A percentile compares a stretch with the other conserved stretches of the same genome.
Evolutionary conservation across 1,284 basidiomycete species (phyloP).

Genomic region (Sanguinoderma infundibulare): DNA sequence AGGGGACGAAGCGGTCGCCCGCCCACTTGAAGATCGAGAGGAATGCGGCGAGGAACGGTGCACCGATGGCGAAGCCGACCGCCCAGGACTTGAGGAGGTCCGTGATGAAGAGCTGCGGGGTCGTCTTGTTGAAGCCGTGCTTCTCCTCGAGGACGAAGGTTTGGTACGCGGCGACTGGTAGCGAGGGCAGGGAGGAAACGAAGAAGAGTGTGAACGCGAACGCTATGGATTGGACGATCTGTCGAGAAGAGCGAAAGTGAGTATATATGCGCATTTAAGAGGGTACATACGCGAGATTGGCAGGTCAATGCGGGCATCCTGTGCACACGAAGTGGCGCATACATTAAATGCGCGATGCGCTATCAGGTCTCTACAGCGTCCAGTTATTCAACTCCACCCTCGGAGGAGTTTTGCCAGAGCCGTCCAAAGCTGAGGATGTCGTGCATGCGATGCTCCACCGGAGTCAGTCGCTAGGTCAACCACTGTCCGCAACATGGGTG

Average conservation of each 20-base stretch:
- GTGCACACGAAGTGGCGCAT: too few relatives aligned
- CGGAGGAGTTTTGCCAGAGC: too few relatives aligned
- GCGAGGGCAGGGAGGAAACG: slow-evolving; percentile 67
- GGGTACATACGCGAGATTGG: background rate
- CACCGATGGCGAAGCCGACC: slow-evolving; percentile 78
- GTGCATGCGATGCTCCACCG: too few relatives aligned
- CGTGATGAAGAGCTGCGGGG: slow-evolving; percentile 71
- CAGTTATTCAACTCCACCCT: too few relatives aligned
- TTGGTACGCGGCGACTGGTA: slow-evolving; percentile 82
- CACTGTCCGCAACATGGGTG: too few relatives aligned
- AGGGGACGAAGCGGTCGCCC: slow-evolving; percentile 87
- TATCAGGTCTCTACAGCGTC: too few relatives aligned
- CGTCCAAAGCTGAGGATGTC: too few relatives aligned
- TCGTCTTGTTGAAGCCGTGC: slow-evolving; percentile 97
- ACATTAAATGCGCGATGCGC: too few relatives aligned
- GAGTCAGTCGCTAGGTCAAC: too few relatives aligned
- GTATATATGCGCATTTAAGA: background rate
- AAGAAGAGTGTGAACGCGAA: slow-evolving; percentile 77
- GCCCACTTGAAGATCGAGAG: slow-evolving; percentile 95
- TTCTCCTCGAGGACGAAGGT: slow-evolving; percentile 95
- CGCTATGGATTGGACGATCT: slow-evolving; percentile 86
- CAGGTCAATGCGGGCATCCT: background rate
- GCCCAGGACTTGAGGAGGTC: slow-evolving; percentile 85
- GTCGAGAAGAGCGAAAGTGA: background rate
- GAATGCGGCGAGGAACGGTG: slow-evolving; percentile 88